Percentiles rank a stretch among this genome's conserved stretches.
phyloP scores from a whole-genome alignment of 768 basidiomycete species.

The Suillus occidentalis region DNA sequence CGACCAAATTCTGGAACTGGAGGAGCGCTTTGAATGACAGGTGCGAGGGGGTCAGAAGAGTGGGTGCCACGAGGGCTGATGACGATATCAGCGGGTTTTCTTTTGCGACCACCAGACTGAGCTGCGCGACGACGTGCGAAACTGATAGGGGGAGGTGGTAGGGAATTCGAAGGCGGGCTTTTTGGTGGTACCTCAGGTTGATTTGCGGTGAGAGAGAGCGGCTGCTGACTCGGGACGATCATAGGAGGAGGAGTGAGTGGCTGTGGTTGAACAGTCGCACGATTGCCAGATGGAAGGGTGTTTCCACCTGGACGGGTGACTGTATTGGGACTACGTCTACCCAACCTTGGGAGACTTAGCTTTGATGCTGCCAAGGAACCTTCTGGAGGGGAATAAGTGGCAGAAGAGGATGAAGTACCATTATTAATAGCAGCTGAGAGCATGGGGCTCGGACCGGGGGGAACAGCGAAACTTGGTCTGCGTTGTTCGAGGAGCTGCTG shows the following conservation, averaged over 20 bases:
- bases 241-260: slow-evolving; percentile 26
- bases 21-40: slow-evolving; percentile 76
- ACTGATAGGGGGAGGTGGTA: slow-evolving; percentile 72
- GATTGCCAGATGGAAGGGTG: slow-evolving; percentile 22
- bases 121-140: slow-evolving; percentile 75
- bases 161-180: slow-evolving; percentile 33
- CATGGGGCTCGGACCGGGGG: slow-evolving; percentile 17
- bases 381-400: slow-evolving; percentile 24
- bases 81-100: slow-evolving; percentile 77
- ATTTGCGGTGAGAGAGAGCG: slow-evolving; percentile 14
- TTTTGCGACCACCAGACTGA: slow-evolving; percentile 57
- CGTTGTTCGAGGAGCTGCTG: slow-evolving; percentile 76
- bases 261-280: slow-evolving; percentile 23
- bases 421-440: slow-evolving; percentile 26
- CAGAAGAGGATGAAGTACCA: slow-evolving; percentile 24
- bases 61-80: slow-evolving; percentile 69
- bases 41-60: slow-evolving; percentile 52
- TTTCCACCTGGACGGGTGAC: slow-evolving; percentile 29
- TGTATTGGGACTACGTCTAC: slow-evolving; percentile 41
- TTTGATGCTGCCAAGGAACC: slow-evolving; percentile 31
- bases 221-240: slow-evolving; percentile 26
- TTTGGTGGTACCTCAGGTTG: slow-evolving; percentile 26
- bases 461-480: slow-evolving; percentile 54
- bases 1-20: slow-evolving; percentile 51
- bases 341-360: slow-evolving; percentile 23